phyloP scores from a whole-genome alignment of 352 stramenopile genomes.

The Saprolegnia diclina region DNA sequence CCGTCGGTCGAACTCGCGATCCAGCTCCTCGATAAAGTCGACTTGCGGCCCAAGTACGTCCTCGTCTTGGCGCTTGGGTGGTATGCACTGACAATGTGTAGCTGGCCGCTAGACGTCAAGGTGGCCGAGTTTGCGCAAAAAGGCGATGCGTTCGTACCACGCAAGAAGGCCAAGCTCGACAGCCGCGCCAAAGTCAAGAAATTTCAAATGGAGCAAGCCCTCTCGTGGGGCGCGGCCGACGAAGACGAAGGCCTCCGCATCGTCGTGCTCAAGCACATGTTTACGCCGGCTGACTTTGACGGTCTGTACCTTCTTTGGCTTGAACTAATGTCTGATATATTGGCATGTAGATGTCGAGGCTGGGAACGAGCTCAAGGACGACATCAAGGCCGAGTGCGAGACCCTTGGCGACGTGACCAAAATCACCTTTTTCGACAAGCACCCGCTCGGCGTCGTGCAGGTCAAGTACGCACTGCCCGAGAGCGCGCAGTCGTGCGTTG shows the following conservation, averaged over 20 bases:
- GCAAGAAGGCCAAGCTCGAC: constrained; percentile 76
- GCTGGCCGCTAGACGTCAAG: constrained; percentile 67
- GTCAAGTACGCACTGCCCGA: constrained; percentile 90
- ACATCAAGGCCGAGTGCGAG: constrained; percentile 78
- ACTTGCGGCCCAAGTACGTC: constrained; percentile 72
- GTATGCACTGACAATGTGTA: constrained; percentile 29
- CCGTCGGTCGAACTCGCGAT: constrained; percentile 93
- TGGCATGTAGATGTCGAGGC: constrained; percentile 48
- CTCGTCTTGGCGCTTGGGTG: neutral
- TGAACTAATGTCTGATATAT: constrained; percentile 11
- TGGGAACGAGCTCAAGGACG: constrained; percentile 62
- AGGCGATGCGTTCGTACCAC: constrained; percentile 64
- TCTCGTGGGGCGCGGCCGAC: constrained; percentile 93
- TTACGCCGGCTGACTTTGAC: constrained; percentile 84
- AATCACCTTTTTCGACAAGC: constrained; percentile 94
- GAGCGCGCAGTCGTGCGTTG: constrained; percentile 78
- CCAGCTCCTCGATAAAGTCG: constrained; percentile 89
- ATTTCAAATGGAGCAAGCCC: constrained; percentile 83
- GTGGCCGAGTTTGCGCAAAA: constrained; percentile 88
- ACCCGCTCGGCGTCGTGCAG: constrained; percentile 88
- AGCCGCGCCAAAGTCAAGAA: constrained; percentile 82
- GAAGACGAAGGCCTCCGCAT: constrained; percentile 92
- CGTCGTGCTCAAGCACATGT: constrained; percentile 96
- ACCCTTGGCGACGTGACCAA: constrained; percentile 82
- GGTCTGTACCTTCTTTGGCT: constrained; percentile 15